phyloP scores from a whole-genome alignment of 345 rosid genomes.

The Ricinus communis region DNA sequence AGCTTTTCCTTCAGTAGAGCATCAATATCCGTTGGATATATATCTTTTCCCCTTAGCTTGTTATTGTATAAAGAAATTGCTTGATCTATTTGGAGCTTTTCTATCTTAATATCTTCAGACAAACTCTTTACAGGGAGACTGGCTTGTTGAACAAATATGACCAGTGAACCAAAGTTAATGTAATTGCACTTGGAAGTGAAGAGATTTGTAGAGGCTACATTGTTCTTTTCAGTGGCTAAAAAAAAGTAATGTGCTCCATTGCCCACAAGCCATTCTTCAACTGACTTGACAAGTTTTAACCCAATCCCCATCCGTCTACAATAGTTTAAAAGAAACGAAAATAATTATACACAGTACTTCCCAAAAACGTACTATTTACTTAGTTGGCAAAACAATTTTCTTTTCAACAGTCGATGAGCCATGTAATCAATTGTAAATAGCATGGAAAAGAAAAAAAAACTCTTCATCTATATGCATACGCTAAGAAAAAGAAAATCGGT shows the following conservation, averaged over 20 bases:
- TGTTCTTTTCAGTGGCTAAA: slow-evolving; percentile 49
- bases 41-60: slow-evolving; percentile 41
- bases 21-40: slow-evolving; percentile 48
- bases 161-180: slow-evolving; percentile 13
- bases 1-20: slow-evolving; percentile 44
- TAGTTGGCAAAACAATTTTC: no score
- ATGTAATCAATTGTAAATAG: no score
- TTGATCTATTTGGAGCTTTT: slow-evolving; percentile 43
- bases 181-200: slow-evolving; percentile 41
- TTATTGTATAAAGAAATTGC: slow-evolving; percentile 47
- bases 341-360: no score
- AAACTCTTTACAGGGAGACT: slow-evolving; percentile 13
- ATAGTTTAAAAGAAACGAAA: neutral
- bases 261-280: slow-evolving; percentile 50
- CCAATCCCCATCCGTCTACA: slow-evolving; percentile 62
- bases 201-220: slow-evolving; percentile 52
- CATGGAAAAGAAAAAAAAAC: no score
- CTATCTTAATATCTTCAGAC: slow-evolving; percentile 32
- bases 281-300: slow-evolving; percentile 43
- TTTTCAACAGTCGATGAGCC: no score
- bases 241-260: slow-evolving; percentile 48
- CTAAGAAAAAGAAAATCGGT: no score
- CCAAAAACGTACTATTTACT: no score
- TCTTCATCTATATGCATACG: no score
- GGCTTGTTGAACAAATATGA: slow-evolving; percentile 41